Conservation (phyloP, 1,284 basidiomycete genomes). For the Cryptococcus sp. region DNA sequence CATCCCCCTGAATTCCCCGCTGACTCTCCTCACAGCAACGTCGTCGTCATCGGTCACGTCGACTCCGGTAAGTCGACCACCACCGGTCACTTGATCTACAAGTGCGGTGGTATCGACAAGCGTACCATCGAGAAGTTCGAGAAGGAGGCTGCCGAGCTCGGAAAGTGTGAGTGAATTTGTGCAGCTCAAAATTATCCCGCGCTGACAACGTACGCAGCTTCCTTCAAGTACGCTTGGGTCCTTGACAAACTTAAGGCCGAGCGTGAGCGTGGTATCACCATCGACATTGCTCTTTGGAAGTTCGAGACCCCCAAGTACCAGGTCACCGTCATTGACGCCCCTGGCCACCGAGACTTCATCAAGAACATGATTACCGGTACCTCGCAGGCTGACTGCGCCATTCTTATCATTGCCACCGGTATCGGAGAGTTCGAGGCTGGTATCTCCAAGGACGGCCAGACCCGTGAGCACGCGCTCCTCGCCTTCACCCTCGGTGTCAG, state of each 20-base stretch:
- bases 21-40: slow-evolving; percentile 36
- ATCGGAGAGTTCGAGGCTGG: slow-evolving; percentile 99
- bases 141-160: slow-evolving; percentile 99
- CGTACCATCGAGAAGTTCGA: slow-evolving; percentile 99
- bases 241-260: slow-evolving; percentile 99
- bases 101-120: slow-evolving; percentile 99
- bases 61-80: slow-evolving; percentile 88
- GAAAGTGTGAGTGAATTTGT: slow-evolving; percentile 62
- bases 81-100: slow-evolving; percentile 99
- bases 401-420: slow-evolving; percentile 99
- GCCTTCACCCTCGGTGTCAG: slow-evolving; percentile 99
- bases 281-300: slow-evolving; percentile 98
- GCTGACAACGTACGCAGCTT: slow-evolving; percentile 60
- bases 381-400: slow-evolving; percentile 98
- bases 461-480: slow-evolving; percentile 99
- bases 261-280: slow-evolving; percentile 97
- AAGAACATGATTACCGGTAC: slow-evolving; percentile 99
- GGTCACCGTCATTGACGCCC: slow-evolving; percentile 79
- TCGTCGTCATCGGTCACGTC: slow-evolving; percentile 90
- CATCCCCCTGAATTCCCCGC: neutral
- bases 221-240: slow-evolving; percentile 99
- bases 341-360: slow-evolving; percentile 99
- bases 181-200: neutral
- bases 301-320: slow-evolving; percentile 95
- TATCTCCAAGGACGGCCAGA: slow-evolving; percentile 99